phyloP scores from a whole-genome alignment of 352 stramenopile genomes.

The Phytophthora colocasiae region DNA sequence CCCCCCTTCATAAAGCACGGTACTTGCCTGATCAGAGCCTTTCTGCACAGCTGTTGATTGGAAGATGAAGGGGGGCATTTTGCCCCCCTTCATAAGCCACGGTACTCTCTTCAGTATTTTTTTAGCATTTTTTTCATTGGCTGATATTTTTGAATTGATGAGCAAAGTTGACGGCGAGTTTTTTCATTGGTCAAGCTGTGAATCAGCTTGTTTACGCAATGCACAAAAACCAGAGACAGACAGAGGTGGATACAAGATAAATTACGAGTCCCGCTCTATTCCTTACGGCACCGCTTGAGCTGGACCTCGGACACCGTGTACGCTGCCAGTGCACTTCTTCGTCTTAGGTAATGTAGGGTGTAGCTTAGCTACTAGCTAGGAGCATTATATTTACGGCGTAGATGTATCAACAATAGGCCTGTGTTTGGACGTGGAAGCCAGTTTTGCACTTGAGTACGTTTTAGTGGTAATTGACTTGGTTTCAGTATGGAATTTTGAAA shows the following conservation, averaged over 20 bases:
- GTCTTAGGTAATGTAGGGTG: too few species aligned
- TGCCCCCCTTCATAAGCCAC: background rate
- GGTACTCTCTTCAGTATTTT: constrained; percentile 1
- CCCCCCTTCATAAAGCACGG: constrained; percentile 1
- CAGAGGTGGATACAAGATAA: background rate
- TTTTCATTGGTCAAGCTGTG: background rate
- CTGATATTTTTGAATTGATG: background rate
- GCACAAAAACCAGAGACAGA: background rate
- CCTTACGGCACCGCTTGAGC: background rate
- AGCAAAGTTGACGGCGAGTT: background rate
- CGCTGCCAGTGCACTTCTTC: too few species aligned
- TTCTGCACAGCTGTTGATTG: background rate
- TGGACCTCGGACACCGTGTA: too few species aligned
- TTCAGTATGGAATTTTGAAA: background rate
- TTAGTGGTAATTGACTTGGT: background rate
- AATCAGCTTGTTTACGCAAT: background rate
- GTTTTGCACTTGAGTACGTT: too few species aligned
- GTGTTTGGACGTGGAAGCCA: too few species aligned
- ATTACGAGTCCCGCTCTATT: background rate
- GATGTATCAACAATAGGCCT: too few species aligned
- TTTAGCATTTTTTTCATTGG: background rate
- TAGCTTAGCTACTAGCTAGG: too few species aligned
- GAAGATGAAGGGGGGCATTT: background rate
- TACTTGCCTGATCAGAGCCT: background rate
- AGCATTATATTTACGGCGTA: too few species aligned